Base-by-base conservation (phyloP, 768 basidiomycete genomes). In the Russula earlei region DNA sequence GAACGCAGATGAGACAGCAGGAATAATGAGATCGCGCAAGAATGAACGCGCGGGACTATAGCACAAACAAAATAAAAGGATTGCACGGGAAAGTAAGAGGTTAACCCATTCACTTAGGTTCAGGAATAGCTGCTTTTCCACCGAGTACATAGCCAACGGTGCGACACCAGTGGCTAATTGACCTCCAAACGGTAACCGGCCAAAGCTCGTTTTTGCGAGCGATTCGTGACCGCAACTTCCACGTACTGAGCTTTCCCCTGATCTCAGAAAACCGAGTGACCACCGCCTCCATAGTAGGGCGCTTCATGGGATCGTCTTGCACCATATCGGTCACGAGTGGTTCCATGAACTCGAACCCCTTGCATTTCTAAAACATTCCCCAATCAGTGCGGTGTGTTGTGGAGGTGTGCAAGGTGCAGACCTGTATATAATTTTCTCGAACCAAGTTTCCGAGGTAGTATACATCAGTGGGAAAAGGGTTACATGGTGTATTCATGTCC, bases 231-330 rank as follows among this genome's bases (percentile, higher is more conserved):
- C 58, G 58, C 7, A 59, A 31, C 53, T 59, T 59, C 53, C 53
- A 59, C 12, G 36, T 33, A 34, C 48, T 48, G 2, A 59, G 31
- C 5, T 37, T 40, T 0, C 11, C n/a, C 38, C 10, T 41, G 8
- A 57, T 43, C 20, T 45, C 45, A 4, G 31, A n/a, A 29, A 59
- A 56, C 4, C 54, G 48, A 17, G 43, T 29, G 2, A 40, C 37
- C 0, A 58, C 57, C 36, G 37, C 40, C 10, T 43, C 34, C 52
- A 55, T 50, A 1, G 64, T 67, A 0, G 72, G 73, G 8, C 73
- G 68, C 45, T 67, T 64, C 6, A 56, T 46, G 0, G 71, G 70
- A 48, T 74, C 67, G 0, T 65, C 58, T 50, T 72, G 68, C 1
- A 67, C 62, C 73, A 75, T 74, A 15, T 72, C 68, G 0, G 51